Conservation (phyloP, 2,329 filamentous ascomycete genomes). For the Sporothrix humicola region DNA sequence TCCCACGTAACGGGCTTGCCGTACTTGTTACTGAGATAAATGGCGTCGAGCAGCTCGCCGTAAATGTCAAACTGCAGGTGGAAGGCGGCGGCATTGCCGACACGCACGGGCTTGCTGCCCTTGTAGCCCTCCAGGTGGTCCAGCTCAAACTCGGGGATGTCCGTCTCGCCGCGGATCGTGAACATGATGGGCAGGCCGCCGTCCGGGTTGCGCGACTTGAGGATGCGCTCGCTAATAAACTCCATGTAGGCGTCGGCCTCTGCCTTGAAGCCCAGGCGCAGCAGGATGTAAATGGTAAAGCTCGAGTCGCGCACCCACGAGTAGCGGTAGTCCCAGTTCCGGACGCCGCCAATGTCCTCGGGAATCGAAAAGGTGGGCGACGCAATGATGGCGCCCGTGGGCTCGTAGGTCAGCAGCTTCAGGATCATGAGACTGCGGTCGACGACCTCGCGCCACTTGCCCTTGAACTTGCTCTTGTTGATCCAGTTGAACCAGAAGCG, state of each 20-base stretch:
- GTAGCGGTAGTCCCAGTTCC: slow-evolving; percentile 76
- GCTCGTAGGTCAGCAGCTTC: slow-evolving; percentile 78
- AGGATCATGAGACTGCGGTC: slow-evolving; percentile 73
- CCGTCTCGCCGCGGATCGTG: slow-evolving; percentile 74
- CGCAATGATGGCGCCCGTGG: slow-evolving; percentile 77
- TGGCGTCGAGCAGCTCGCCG: slow-evolving; percentile 76
- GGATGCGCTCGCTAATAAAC: slow-evolving; percentile 75
- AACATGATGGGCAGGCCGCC: slow-evolving; percentile 80
- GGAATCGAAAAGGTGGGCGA: slow-evolving; percentile 79
- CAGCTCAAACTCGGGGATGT: slow-evolving; percentile 73
- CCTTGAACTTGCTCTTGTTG: slow-evolving; percentile 70
- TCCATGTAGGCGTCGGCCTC: slow-evolving; percentile 80
- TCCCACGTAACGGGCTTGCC: slow-evolving; percentile 79
- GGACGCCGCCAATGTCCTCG: slow-evolving; percentile 70
- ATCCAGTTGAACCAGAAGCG: slow-evolving; percentile 78
- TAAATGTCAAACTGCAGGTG: slow-evolving; percentile 82
- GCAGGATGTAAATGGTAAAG: slow-evolving; percentile 78
- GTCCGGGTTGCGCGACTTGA: slow-evolving; percentile 63
- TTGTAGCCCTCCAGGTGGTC: slow-evolving; percentile 74
- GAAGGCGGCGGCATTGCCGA: slow-evolving; percentile 77
- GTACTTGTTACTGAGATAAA: slow-evolving; percentile 81
- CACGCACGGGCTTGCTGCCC: slow-evolving; percentile 72
- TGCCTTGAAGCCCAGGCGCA: slow-evolving; percentile 74
- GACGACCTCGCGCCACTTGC: slow-evolving; percentile 75
- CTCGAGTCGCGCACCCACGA: slow-evolving; percentile 79